Percentiles rank a stretch among this genome's conserved stretches.
Conservation (phyloP, 2,329 filamentous ascomycete species). For the Aplosporella prunicola region DNA sequence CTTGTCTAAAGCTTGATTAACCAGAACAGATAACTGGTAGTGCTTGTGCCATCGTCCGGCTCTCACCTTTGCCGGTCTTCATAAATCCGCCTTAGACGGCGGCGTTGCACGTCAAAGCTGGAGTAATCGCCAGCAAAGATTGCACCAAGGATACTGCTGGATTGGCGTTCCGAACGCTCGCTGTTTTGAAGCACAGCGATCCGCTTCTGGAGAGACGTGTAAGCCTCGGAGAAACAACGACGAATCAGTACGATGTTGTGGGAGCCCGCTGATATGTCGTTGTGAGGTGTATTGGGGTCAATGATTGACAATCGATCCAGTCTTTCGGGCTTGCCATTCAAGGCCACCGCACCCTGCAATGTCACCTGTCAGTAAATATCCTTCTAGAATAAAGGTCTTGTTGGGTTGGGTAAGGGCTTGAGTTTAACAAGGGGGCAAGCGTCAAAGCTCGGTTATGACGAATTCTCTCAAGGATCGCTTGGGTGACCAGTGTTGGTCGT, state of each 20-base stretch:
- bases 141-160: constrained; percentile 56
- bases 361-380: too few species aligned
- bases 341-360: constrained; percentile 16
- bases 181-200: constrained; percentile 43
- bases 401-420: too few species aligned
- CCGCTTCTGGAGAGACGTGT: constrained; percentile 34
- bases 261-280: constrained; percentile 87
- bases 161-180: constrained; percentile 19
- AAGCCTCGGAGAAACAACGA: constrained; percentile 52
- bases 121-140: constrained; percentile 73
- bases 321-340: constrained; percentile 24
- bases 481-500: too few species aligned
- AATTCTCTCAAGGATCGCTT: too few species aligned
- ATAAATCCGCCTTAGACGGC: constrained; percentile 25
- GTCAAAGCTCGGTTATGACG: too few species aligned
- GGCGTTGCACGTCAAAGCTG: constrained; percentile 60
- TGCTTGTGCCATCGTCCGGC: too few species aligned
- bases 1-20: neutral
- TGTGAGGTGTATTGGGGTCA: constrained; percentile 75
- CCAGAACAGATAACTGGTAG: neutral
- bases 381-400: too few species aligned
- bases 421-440: too few species aligned
- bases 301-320: constrained; percentile 69
- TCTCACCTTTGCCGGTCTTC: constrained; percentile 3
- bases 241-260: constrained; percentile 59